phyloP scores from a whole-genome alignment of 306 rosid species.

The Amphicarpaea edgeworthii region DNA sequence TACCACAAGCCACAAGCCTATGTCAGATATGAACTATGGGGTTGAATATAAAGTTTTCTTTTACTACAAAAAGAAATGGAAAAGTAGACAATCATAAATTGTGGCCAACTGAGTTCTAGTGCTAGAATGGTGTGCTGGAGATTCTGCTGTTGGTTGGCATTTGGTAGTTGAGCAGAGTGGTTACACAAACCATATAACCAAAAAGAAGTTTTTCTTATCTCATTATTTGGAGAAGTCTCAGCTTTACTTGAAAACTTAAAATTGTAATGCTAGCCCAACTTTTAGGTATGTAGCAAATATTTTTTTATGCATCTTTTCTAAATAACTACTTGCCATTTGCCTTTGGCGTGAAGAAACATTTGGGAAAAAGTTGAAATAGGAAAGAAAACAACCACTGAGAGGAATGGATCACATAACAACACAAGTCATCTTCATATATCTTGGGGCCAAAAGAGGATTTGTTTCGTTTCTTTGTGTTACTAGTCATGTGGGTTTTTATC shows the following conservation, averaged over 20 bases:
- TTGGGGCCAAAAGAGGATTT: conserved; percentile 43
- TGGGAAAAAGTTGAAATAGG: conserved; percentile 43
- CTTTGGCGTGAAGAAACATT: conserved; percentile 45
- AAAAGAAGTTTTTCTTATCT: neutral
- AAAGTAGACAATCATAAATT: conserved; percentile 9
- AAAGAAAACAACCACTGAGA: conserved; percentile 45
- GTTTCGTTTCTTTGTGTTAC: conserved; percentile 31
- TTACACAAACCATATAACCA: neutral
- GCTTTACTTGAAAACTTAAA: neutral
- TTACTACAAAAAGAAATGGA: neutral
- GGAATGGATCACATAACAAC: conserved; percentile 44
- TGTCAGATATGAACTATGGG: neutral
- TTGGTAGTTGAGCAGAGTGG: conserved; percentile 22
- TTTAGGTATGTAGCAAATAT: neutral
- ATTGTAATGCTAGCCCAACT: neutral
- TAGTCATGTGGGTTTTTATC: conserved; percentile 41
- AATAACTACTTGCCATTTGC: conserved; percentile 11
- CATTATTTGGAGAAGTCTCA: neutral
- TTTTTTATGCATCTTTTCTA: conserved; percentile 3
- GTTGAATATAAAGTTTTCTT: neutral
- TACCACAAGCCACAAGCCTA: neutral
- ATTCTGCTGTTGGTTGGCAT: conserved; percentile 41
- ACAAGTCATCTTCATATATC: conserved; percentile 48
- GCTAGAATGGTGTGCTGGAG: conserved; percentile 33
- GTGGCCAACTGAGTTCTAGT: conserved; percentile 15